Evolutionary conservation across 345 rosid genomes (phyloP), one percentile per base, ranked within the genome.

Genomic region (Theobroma cacao): DNA sequence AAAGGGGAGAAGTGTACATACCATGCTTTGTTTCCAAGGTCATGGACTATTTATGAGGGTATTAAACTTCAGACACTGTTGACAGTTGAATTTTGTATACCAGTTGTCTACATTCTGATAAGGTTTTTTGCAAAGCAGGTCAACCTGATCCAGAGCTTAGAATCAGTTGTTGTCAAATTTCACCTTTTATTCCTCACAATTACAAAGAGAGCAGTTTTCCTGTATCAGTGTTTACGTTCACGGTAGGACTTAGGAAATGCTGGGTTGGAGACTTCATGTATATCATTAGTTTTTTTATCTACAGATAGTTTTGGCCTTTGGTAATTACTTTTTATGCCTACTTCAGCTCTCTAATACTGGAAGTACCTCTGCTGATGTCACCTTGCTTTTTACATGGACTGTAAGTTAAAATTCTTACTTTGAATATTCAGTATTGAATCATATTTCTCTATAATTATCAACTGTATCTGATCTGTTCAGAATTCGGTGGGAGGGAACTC

Each of bases 1-100:
- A 86, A 87, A 65, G 98, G 98, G 41, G 77, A 91, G 62, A 88
- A 84, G 66, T 88, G 95, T 75, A 96, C 94, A 72, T 96, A 94
- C 80, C 97, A 96, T 88, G 99, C 95, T 75, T 83, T 96, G 77
- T 94, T 86, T 79, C 99, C 99, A 5, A 92, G 99, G 87, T 89
- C 99, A 36, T 96, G 99, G 99, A 96, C 99, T n/a, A 81, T 88
- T 26, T 89, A 92, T 79, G 98, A 94, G n/a, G 99, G 99, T 96
- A 92, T 53, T n/a, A n/a, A 40, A 26, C 26, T 13, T 70, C 40
- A 48, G 2, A 48, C 38, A 47, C 74, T 47, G 13, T 17, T 11
- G 55, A 43, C 15, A 2, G n/a, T 66, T 24, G 12, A 41, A 15
- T 67, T 24, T 66, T 41, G 34, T 47, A 47, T 15, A 69, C 74